Evolutionary conservation across 176 grass and related monocot species (phyloP), one percentile per base, ranked within the genome.

Genomic region (Elymus sibiricus): DNA sequence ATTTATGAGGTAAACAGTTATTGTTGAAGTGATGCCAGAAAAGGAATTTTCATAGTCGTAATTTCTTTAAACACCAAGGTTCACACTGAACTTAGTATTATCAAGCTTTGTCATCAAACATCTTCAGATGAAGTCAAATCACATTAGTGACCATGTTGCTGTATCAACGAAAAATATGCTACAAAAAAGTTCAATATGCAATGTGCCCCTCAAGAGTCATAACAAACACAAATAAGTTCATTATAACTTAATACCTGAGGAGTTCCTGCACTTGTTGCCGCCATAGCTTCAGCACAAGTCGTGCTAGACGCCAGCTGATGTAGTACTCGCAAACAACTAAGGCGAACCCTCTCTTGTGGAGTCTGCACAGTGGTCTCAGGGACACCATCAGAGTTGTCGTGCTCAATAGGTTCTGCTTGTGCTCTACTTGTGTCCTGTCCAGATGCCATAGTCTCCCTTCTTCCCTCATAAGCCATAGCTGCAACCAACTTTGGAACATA

Each of bases 281-380:
- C 97, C 97, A 99, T 99, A 96, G 92, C 97, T 84, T 99, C 97
- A 16, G 97, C 97, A 84, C 97, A 99, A 74, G 91, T 99, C 53
- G 94, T 96, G 80, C 97, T 99, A 83, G 97, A 96, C 5, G 97
- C 97, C 82, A 99, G 80, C 84, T 99, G 97, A 91, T 99, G 97
- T 83, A 99, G 51, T 46, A 94, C 94, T 76, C 94, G 88, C 82
- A 99, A 91, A 92, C 94, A 95, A 91, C 97, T 96, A 91, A 96
- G 92, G 40, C 97, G 93, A n/a, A 99, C 94, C 78, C 90, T 88
- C 84, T 99, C 97, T 89, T 99, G 97, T 35, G 87, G 88, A 60
- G 93, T 94, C 84, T 90, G 94, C 43, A 88, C 68, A 49, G 79
- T 83, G 51, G 89, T 31, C 11, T 93, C 89, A 49, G 87, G 51